phyloP scores from a whole-genome alignment of 768 basidiomycete genomes.

The Suillus cothurnatus region DNA sequence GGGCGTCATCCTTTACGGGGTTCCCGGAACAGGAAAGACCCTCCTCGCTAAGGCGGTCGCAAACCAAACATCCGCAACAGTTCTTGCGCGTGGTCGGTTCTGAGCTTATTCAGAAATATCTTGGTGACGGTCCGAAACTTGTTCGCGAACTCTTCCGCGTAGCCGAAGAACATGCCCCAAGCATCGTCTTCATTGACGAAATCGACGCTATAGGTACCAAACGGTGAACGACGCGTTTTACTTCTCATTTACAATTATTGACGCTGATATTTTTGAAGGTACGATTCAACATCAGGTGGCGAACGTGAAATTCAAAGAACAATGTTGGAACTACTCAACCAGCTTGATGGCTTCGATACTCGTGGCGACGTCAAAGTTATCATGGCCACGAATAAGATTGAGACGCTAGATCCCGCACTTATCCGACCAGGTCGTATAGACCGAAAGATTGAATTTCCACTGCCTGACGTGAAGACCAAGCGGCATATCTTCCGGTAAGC shows the following conservation, averaged over 20 bases:
- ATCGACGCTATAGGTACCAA: constrained; percentile 99
- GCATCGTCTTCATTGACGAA: constrained; percentile 99
- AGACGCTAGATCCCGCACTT: constrained; percentile 95
- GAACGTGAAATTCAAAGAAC: constrained; percentile 99
- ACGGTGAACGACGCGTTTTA: constrained; percentile 52
- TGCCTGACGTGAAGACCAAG: constrained; percentile 98
- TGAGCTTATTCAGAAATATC: constrained; percentile 98
- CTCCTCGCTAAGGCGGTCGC: constrained; percentile 97
- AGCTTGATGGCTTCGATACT: constrained; percentile 99
- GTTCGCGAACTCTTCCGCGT: constrained; percentile 97
- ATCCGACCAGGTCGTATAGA: constrained; percentile 99
- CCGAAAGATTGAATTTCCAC: constrained; percentile 96
- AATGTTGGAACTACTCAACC: constrained; percentile 98
- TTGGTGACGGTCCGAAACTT: constrained; percentile 97
- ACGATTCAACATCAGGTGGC: constrained; percentile 97
- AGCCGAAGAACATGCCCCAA: constrained; percentile 96
- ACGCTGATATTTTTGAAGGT: constrained; percentile 47
- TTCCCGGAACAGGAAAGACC: constrained; percentile 98
- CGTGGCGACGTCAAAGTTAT: constrained; percentile 99
- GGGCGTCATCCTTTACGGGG: constrained; percentile 98
- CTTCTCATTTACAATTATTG: constrained; percentile 11
- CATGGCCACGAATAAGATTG: constrained; percentile 99
- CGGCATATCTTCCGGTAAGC: constrained; percentile 93
- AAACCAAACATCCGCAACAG: constrained; percentile 96
- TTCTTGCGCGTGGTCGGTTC: constrained; percentile 98